These are phyloP conservation scores for Fraxinus nigra DNA, from an alignment of 305 asterid genomes.

Conservation along the genomic window DNA sequence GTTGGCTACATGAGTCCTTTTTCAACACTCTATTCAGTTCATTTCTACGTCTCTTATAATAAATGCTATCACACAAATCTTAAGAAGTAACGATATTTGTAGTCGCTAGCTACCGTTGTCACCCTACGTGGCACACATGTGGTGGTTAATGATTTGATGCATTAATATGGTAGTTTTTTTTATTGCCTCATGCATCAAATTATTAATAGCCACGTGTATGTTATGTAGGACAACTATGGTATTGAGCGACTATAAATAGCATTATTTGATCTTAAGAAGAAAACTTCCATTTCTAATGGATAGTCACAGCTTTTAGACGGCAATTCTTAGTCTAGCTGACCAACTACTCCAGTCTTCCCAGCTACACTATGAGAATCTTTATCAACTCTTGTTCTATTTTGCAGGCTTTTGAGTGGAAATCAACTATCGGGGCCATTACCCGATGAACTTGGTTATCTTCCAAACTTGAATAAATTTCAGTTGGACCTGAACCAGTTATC, in stretches of 20 bases:
- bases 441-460: conserved; percentile 63
- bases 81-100: neutral
- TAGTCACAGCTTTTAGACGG: neutral
- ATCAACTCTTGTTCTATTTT: conserved; percentile 15
- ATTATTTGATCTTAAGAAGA: neutral
- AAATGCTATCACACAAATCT: neutral
- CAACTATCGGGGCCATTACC: conserved; percentile 58
- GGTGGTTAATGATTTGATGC: neutral
- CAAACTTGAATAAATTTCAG: conserved; percentile 55
- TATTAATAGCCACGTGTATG: neutral
- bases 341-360: neutral
- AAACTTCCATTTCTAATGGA: neutral
- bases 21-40: neutral
- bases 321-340: neutral
- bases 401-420: conserved; percentile 74
- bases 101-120: neutral
- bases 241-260: neutral
- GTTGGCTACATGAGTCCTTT: neutral
- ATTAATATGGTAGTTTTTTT: too few relatives aligned
- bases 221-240: neutral
- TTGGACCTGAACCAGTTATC: conserved; percentile 60
- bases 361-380: neutral
- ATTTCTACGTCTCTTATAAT: neutral
- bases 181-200: neutral
- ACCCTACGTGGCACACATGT: neutral